A percentile compares a stretch with the other conserved stretches of the same genome.
Conservation (phyloP, 352 stramenopile species). For the Blastocystis sp. region DNA sequence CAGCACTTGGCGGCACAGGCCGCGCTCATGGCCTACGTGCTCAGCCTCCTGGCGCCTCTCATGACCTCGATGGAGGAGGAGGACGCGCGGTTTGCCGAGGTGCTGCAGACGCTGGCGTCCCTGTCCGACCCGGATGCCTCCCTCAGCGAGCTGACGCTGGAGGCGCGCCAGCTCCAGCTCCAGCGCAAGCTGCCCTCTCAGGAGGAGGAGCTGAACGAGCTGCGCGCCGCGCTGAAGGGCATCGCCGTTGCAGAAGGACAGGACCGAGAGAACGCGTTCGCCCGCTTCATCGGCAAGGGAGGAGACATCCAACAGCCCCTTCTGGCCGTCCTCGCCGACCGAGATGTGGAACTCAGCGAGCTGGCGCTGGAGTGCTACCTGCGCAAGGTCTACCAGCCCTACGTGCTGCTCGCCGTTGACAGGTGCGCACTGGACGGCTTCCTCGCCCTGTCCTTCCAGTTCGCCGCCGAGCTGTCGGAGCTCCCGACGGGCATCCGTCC, state of each 20-base stretch:
- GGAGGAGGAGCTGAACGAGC: constrained; percentile 78
- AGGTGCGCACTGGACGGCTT: constrained; percentile 36
- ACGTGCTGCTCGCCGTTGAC: constrained; percentile 76
- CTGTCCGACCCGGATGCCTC: constrained; percentile 78
- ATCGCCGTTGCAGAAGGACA: background rate
- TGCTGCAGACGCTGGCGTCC: constrained; percentile 79
- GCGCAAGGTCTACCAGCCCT: constrained; percentile 79
- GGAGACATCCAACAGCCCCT: constrained; percentile 64
- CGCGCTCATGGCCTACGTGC: constrained; percentile 76
- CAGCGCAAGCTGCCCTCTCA: constrained; percentile 92
- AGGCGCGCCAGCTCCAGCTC: constrained; percentile 90
- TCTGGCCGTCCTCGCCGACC: constrained; percentile 70
- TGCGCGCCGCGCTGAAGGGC: constrained; percentile 71
- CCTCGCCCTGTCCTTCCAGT: constrained; percentile 59
- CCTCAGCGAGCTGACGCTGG: constrained; percentile 87
- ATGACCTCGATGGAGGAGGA: constrained; percentile 72
- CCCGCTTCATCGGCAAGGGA: constrained; percentile 46
- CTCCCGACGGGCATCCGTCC: constrained; percentile 43
- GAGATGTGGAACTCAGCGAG: constrained; percentile 74
- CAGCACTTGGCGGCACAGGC: constrained; percentile 73
- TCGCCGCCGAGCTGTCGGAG: constrained; percentile 33
- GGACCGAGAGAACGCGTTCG: constrained; percentile 19
- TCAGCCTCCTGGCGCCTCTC: constrained; percentile 80
- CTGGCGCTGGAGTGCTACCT: constrained; percentile 80
- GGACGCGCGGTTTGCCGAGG: constrained; percentile 78